Base-by-base conservation (phyloP, 2,329 filamentous ascomycete genomes). In the Coniochaeta prunicola region DNA sequence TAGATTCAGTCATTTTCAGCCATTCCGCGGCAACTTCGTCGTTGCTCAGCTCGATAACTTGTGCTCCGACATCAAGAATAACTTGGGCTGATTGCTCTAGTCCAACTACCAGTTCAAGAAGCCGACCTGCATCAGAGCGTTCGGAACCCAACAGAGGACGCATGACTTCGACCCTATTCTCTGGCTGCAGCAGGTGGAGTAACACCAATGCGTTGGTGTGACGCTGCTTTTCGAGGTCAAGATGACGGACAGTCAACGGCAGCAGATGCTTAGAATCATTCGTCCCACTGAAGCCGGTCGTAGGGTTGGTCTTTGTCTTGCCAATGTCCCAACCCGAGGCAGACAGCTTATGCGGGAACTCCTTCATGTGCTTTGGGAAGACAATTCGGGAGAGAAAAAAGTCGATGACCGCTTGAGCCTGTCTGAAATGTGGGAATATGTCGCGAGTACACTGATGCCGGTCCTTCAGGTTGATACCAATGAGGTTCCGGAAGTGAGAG, bases 151-250 rank as follows among this genome's bases (percentile, higher is more conserved):
- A 40, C 57, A 9, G 19, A 62, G 57, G 45, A 0, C 67, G 64
- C 4, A 76, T 64, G 5, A 65, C 40, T 17, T 67, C 61, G 0
- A 79, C 73, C 0, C 63, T 68, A 56, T 86, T 89, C 38, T 85
- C 79, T 0, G 71, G 64, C 4, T 74, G 75, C 0, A 91, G 69
- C 0, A 92, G 67, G 60, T 86, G 75, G 0, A 79, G 73, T 0
- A 92, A 65, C 0, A 91, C 87, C 4, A 84, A 66, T 0, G 88
- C 87, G 63, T 90, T 90, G 0, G 88, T 92, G 56, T 89, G 84
- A 1, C 71, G 72, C 38, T 88, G 82, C 0, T 72, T 69, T 0
- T 70, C 64, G 0, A 87, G 72, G 34, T 90, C 83, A 0, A 80
- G 69, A 31, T 89, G 84, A 0, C 72, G 64, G 0, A 90, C 76